Percentiles rank a stretch among this genome's conserved stretches.
phyloP scores from a whole-genome alignment of 176 grass and related monocot species.

The Canna indica region DNA sequence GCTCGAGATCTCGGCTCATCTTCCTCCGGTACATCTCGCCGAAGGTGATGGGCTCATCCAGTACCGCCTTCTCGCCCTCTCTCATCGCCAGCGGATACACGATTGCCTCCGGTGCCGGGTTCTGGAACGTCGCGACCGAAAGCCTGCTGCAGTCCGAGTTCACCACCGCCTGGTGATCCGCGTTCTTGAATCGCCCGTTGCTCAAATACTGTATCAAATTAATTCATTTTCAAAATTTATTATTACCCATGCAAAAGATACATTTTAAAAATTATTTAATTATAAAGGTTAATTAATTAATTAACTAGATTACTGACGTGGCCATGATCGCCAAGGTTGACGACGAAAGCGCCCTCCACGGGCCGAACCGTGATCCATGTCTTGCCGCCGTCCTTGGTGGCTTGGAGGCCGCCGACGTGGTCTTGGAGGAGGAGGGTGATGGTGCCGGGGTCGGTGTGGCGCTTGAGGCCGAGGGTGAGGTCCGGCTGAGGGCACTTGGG shows the following conservation, averaged over 20 bases:
- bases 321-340: conserved; percentile 92
- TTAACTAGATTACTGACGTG: conserved; percentile 64
- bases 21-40: conserved; percentile 76
- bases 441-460: conserved; percentile 87
- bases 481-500: conserved; percentile 84
- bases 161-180: conserved; percentile 85
- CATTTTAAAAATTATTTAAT: too few species aligned
- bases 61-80: conserved; percentile 61
- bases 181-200: conserved; percentile 93
- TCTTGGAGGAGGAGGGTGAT: conserved; percentile 91
- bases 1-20: conserved; percentile 63
- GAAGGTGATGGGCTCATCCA: conserved; percentile 75
- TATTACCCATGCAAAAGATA: too few species aligned
- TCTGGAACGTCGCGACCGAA: conserved; percentile 86
- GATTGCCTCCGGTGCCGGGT: conserved; percentile 58
- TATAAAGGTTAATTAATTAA: too few species aligned
- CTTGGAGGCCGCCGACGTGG: conserved; percentile 86
- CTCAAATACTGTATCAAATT: conserved; percentile 46
- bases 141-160: conserved; percentile 65
- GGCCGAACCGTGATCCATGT: conserved; percentile 87
- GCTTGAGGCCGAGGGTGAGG: conserved; percentile 85
- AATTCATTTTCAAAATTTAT: too few species aligned
- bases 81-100: conserved; percentile 72
- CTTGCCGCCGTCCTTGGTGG: conserved; percentile 62
- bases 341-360: conserved; percentile 60